Evolutionary conservation across 2,329 filamentous ascomycete species (phyloP), one percentile per base, ranked within the genome.

Genomic region (Emericellopsis cladophorae): DNA sequence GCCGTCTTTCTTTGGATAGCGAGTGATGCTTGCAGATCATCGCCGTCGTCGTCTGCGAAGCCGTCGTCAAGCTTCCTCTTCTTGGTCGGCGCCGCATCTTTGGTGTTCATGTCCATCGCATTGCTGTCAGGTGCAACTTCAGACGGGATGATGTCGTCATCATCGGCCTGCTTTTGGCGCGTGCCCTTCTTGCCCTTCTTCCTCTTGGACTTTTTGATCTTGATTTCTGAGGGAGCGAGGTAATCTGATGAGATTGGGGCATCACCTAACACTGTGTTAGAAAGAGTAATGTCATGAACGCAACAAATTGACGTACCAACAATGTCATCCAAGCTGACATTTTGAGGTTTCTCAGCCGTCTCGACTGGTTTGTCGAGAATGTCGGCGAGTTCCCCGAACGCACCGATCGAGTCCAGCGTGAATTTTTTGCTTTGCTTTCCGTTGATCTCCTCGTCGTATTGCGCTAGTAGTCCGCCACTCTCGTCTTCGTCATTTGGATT

Each of bases 371-470:
- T 58, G 54, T 62, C 60, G 31, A 72, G 56, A 32, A 70, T 71
- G 46, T 79, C 74, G 15, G 73, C 65, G 37, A 81, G 67, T 49
- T 84, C 80, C 12, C 74, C 72, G 21, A 67, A 80, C 29, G 76
- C 80, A 3, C 88, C 89, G 45, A 79, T 73, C 3, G 79, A 80
- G 57, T 94, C 86, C 14, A 98, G 67, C 0, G 85, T 95, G 52
- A 98, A 98, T 21, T 75, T 74, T 57, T 93, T 95, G 42, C 73
- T 68, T 64, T 93, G 92, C 16, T 94, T 95, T 42, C 88, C 88
- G 31, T 83, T 76, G 40, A 95, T 93, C 54, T 95, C 90, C 48
- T 96, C 92, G 51, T 96, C 92, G 54, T 98, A 98, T 51, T 98
- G 90, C 12, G 84, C 77, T 34, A 98, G 65, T 21, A 98, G 79